Base-by-base conservation (phyloP, 2,329 filamentous ascomycete species). In the Xylariaceae sp. region DNA sequence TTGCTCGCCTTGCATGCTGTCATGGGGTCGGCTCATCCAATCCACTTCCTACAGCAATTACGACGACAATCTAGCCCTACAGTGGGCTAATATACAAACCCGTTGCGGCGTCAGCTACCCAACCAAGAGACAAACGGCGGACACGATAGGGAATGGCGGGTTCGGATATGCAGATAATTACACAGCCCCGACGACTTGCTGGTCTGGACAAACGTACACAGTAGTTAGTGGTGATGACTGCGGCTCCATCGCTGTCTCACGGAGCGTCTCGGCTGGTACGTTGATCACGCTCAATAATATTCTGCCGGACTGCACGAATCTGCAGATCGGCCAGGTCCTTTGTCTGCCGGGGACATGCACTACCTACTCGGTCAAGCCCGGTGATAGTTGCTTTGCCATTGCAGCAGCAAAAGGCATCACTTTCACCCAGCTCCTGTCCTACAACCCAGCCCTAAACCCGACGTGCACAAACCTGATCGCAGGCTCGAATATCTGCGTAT, bases 101-200 rank as follows among this genome's bases (percentile, higher is more conserved):
- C 39, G 39, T 43, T 43, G 39, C 39, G 39, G 39, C 21, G 39
- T 43, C 39, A 43, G 39, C 19, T 43, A 43, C 19, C 39, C 39
- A 6, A 43, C 39, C 11, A 24, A 17, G 21, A 43, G 19, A 11
- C 39, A 43, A 24, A 19, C 39, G 12, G 39, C 39, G 6, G 39
- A 43, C 17, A 43, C 39, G 17, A 43, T 21, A 19, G 39, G 39
- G 24, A 43, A 19, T 19, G 39, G 39, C 11, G 39, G 16, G 8
- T 43, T 43, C 24, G 39, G 39, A 19, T 43, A 43, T 23, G 19
- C 11, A 21, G 39, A 43, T 19, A 43, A 43, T 43, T 43, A 43
- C 16, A 43, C 39, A 11, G 16, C 19, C 39, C 17, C 39, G 14
- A 21, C 39, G 7, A 21, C n/a, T n/a, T n/a, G n/a, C n/a, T 43